Evolutionary conservation across 768 basidiomycete genomes (phyloP), one percentile per base, ranked within the genome.

Genomic region (Psilocybe tampanensis): DNA sequence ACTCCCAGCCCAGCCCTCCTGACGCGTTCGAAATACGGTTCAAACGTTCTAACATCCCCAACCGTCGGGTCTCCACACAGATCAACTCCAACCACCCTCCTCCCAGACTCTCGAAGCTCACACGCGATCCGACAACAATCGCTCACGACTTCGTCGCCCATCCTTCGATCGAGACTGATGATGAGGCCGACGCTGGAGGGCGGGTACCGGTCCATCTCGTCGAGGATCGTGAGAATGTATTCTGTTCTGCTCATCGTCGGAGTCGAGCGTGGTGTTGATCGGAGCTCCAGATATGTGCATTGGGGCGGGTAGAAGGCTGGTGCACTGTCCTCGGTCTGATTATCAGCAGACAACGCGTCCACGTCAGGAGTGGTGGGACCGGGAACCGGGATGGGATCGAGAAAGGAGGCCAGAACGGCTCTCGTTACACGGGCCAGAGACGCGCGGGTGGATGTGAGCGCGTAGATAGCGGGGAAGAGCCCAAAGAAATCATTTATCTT

Each of bases 391-490:
- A n/a, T n/a, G n/a, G n/a, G 26, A 34, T 76, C 76, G 47, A 95
- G 75, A 69, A 93, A 94, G 3, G 75, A 71, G 18, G 71, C 65
- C 18, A 95, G 77, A 11, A 93, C 90, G n/a, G 81, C 88, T 13
- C 76, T 76, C 0, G 92, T 82, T 0, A 80, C 89, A 26, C 72
- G 74, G 0, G 71, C 71, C 19, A 94, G 76, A 0, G 86, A 73
- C 0, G 70, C 63, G 0, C 85, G 83, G 0, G 83, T 86, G 0
- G 88, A 80, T 2, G 89, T 92, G 52, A 94, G 72, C 0, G 88
- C 83, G 65, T 94, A 92, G 44, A 94, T 92, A 1, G 85, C 85
- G 1, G 88, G 86, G 69, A 94, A 94, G 34, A 93, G 76, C 0
- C 56, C 55, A 68, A 94, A 94, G 68, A 93, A 92, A 55, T 91